phyloP scores from a whole-genome alignment of 2,329 filamentous ascomycete genomes.

The Ascochyta rabiei region DNA sequence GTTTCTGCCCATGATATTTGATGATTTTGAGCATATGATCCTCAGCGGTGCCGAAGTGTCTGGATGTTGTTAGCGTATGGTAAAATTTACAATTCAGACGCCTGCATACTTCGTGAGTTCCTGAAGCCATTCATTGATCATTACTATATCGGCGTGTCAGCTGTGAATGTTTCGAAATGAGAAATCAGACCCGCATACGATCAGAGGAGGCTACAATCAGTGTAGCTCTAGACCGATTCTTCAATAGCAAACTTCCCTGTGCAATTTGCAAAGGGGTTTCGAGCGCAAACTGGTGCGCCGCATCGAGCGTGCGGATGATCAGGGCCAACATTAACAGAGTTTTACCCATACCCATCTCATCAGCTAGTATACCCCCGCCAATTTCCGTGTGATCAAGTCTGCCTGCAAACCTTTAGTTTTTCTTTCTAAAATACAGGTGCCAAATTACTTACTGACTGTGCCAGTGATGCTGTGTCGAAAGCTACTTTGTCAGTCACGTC shows the following conservation, averaged over 20 bases:
- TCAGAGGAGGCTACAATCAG: conserved; percentile 41
- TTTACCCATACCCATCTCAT: conserved; percentile 68
- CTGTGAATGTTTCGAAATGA: background rate
- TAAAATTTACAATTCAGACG: background rate
- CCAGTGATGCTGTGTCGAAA: conserved; percentile 53
- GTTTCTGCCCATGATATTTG: conserved; percentile 35
- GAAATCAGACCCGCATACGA: conserved; percentile 34
- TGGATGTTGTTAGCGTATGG: background rate
- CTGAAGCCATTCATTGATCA: conserved; percentile 43
- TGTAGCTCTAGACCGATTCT: conserved; percentile 27
- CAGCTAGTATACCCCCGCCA: conserved; percentile 60
- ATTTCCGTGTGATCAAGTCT: conserved; percentile 30
- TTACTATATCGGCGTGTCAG: conserved; percentile 42
- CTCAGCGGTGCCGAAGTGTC: conserved; percentile 31
- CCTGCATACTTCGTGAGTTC: conserved; percentile 45
- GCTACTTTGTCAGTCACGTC: conserved; percentile 14
- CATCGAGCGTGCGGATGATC: conserved; percentile 51
- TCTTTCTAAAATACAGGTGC: background rate
- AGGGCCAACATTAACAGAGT: conserved; percentile 60
- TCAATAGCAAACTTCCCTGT: background rate
- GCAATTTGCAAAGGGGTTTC: background rate
- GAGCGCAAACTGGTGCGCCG: conserved; percentile 47
- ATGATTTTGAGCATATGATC: conserved; percentile 15
- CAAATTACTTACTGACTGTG: conserved; percentile 19
- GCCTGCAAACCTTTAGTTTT: background rate